Conservation (phyloP, 257 asterid species). For the Nicotiana paniculata region DNA sequence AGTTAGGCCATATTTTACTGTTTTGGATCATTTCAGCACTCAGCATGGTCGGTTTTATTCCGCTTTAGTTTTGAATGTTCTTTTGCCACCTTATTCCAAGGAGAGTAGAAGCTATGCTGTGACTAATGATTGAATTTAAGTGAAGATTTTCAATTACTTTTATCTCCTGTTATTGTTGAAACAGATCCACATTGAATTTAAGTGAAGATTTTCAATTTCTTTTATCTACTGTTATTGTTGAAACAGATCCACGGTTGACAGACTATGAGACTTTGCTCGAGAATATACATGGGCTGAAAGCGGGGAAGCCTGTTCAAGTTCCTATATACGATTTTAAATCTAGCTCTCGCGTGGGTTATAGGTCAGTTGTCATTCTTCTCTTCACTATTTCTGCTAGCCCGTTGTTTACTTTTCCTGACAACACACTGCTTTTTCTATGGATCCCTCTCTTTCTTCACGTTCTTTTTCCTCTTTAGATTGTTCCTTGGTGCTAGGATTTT, state of each 20-base stretch:
- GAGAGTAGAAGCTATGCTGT: background rate
- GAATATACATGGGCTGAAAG: slow-evolving; percentile 71
- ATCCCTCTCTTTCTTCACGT: background rate
- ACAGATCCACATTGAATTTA: slow-evolving; percentile 63
- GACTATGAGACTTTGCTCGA: slow-evolving; percentile 94
- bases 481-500: background rate
- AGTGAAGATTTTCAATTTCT: slow-evolving; percentile 6
- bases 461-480: background rate
- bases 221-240: slow-evolving; percentile 20
- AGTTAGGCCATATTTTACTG: background rate
- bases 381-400: background rate
- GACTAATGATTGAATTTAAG: slow-evolving; percentile 2
- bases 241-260: slow-evolving; percentile 94
- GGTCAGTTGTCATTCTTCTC: slow-evolving; percentile 38
- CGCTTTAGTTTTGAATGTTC: background rate
- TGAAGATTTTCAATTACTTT: slow-evolving; percentile 9
- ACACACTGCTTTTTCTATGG: background rate
- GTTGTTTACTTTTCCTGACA: background rate
- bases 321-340: slow-evolving; percentile 90
- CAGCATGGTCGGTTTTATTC: background rate
- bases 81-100: background rate
- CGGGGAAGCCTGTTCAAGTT: slow-evolving; percentile 75
- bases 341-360: slow-evolving; percentile 88
- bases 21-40: background rate
- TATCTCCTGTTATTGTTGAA: slow-evolving; percentile 20